Percentiles rank a stretch among this genome's conserved stretches.
Evolutionary conservation across 75 land plant species (phyloP).

Genomic region (Ceratopteris richardii): DNA sequence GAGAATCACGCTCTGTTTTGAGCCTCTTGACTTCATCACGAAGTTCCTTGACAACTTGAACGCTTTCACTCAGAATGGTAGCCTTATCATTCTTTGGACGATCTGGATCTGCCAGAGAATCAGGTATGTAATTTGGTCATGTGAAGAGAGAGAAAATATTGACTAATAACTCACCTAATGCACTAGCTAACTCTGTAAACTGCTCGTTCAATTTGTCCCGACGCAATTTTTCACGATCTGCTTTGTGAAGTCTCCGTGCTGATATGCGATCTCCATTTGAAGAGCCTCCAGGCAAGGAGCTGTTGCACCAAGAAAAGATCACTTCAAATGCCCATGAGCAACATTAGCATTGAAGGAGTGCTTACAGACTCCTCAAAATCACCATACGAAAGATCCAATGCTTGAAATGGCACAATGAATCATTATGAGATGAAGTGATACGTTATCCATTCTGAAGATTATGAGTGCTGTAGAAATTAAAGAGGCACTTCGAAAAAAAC

Average conservation of each 20-base stretch:
- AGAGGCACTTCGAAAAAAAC: too few relatives aligned
- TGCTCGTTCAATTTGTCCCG: conserved; percentile 92
- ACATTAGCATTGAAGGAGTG: too few relatives aligned
- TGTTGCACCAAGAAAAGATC: too few relatives aligned
- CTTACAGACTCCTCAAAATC: too few relatives aligned
- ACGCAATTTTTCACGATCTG: conserved; percentile 88
- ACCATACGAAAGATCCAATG: too few relatives aligned
- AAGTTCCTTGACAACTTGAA: conserved; percentile 85
- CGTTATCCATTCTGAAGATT: too few relatives aligned
- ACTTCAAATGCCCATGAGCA: too few relatives aligned
- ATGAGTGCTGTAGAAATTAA: too few relatives aligned
- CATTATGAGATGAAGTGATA: too few relatives aligned
- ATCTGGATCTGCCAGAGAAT: conserved; percentile 66
- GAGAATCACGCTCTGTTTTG: conserved; percentile 62
- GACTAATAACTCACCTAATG: conserved; percentile 45
- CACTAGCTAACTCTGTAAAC: conserved; percentile 73
- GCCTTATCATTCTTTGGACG: conserved; percentile 96
- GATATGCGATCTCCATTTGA: conserved; percentile 32
- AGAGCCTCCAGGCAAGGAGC: neutral
- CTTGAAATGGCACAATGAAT: too few relatives aligned
- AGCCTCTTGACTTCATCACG: conserved; percentile 77
- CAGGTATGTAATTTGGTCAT: neutral
- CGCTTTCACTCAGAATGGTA: conserved; percentile 79
- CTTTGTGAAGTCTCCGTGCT: conserved; percentile 81
- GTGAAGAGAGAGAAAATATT: neutral